A percentile compares a stretch with the other conserved stretches of the same genome.
These are phyloP conservation scores for Gossypium arboreum DNA, from an alignment of 345 rosid genomes.

Conservation along the genomic window DNA sequence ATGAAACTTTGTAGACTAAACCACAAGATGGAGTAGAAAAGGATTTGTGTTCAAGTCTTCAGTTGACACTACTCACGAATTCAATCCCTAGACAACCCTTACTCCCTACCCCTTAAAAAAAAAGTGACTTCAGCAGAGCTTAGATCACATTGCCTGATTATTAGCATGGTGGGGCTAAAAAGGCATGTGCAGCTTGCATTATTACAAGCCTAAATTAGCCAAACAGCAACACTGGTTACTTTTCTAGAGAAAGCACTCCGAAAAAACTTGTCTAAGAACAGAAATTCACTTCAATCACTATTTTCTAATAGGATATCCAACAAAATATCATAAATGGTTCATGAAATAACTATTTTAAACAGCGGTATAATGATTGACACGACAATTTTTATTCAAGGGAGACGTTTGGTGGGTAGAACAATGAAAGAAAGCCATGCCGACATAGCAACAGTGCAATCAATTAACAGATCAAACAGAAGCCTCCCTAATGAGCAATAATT, in stretches of 20 bases:
- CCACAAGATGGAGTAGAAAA: no score
- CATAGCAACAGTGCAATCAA: conserved; percentile 7
- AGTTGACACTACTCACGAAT: no score
- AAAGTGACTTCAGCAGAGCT: not conserved
- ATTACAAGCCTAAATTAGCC: not conserved
- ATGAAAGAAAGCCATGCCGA: not conserved
- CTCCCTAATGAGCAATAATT: not conserved
- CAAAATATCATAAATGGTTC: not conserved
- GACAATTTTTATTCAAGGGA: not conserved
- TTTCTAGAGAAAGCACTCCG: not conserved
- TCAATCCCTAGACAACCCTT: no score
- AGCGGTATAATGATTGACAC: not conserved
- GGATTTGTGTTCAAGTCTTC: no score
- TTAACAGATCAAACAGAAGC: conserved; percentile 11
- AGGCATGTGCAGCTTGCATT: not conserved
- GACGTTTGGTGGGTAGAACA: conserved; percentile 4
- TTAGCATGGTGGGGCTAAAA: no score
- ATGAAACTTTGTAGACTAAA: not conserved
- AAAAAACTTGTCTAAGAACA: not conserved
- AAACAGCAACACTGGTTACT: not conserved
- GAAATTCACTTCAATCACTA: not conserved
- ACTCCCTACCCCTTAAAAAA: not conserved
- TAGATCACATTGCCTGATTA: not conserved
- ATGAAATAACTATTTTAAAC: not conserved
- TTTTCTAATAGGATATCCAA: conserved; percentile 5